Conservation (phyloP, 257 asterid genomes). For the Plectranthus barbatus region DNA sequence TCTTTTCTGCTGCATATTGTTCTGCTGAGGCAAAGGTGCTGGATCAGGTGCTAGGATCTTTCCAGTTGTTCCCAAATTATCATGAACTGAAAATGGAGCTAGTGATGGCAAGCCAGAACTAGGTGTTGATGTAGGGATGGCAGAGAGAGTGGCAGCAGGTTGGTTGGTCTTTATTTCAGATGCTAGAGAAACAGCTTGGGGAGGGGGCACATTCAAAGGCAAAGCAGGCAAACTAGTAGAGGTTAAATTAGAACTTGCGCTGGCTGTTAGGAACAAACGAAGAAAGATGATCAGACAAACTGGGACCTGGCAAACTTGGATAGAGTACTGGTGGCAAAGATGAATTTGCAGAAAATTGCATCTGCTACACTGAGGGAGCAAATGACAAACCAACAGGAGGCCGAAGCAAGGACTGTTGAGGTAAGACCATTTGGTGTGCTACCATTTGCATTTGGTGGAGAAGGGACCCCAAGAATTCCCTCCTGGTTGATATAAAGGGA, state of each 20-base stretch:
- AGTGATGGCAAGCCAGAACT: conserved; percentile 36
- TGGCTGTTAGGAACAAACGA: conserved; percentile 34
- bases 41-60: conserved; percentile 34
- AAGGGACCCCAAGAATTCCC: conserved; percentile 86
- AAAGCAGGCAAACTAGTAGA: conserved; percentile 42
- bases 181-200: conserved; percentile 35
- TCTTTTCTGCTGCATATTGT: conserved; percentile 22
- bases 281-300: conserved; percentile 47
- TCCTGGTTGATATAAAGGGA: conserved; percentile 87
- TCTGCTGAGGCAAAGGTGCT: conserved; percentile 34
- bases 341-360: conserved; percentile 64
- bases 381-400: conserved; percentile 73
- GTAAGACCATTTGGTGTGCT: conserved; percentile 67
- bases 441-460: conserved; percentile 67
- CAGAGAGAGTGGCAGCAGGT: conserved; percentile 28
- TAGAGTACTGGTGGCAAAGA: conserved; percentile 41
- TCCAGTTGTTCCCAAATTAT: conserved; percentile 34
- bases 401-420: conserved; percentile 75
- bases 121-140: conserved; percentile 29
- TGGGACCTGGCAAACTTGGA: conserved; percentile 41
- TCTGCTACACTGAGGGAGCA: conserved; percentile 74
- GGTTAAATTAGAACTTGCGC: conserved; percentile 29
- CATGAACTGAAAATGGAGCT: conserved; percentile 36
- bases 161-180: conserved; percentile 37
- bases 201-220: conserved; percentile 41